Percentiles rank a stretch among this genome's conserved stretches.
phyloP scores from a whole-genome alignment of 257 asterid species.

The Lithospermum erythrorhizon region DNA sequence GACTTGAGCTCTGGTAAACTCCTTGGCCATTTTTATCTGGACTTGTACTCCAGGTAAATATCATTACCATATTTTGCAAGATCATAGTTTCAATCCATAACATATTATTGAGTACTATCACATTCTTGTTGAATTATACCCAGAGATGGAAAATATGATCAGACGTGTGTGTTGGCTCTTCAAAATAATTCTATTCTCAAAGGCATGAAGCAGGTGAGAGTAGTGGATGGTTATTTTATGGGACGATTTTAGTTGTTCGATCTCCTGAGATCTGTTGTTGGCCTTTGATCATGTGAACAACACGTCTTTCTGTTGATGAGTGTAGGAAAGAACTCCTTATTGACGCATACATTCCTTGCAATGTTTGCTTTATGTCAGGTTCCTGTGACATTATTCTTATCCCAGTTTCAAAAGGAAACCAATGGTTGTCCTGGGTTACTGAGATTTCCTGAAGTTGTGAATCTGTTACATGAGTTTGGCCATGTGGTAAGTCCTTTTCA shows the following conservation, averaged over 20 bases:
- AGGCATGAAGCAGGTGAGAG: slow-evolving; percentile 51
- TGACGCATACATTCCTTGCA: slow-evolving; percentile 1
- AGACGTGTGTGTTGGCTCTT: slow-evolving; percentile 81
- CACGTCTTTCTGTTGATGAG: too few species aligned
- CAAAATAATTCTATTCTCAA: slow-evolving; percentile 62
- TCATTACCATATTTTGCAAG: slow-evolving; percentile 1
- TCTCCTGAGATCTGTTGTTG: neutral
- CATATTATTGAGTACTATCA: slow-evolving; percentile 3
- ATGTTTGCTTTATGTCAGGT: slow-evolving; percentile 37
- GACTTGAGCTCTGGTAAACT: slow-evolving; percentile 72
- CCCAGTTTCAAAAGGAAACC: slow-evolving; percentile 70
- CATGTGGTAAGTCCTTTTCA: slow-evolving; percentile 67
- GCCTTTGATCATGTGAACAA: slow-evolving; percentile 1
- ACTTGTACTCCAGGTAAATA: slow-evolving; percentile 63
- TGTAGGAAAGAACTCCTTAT: neutral
- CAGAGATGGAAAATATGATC: slow-evolving; percentile 89
- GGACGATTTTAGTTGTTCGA: too few species aligned
- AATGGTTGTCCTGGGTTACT: slow-evolving; percentile 58
- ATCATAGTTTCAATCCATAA: neutral
- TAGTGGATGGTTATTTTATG: slow-evolving; percentile 3
- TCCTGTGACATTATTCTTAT: slow-evolving; percentile 69
- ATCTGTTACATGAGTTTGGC: slow-evolving; percentile 84
- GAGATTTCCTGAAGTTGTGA: slow-evolving; percentile 83
- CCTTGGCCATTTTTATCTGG: slow-evolving; percentile 80
- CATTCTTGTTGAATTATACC: slow-evolving; percentile 17